Evolutionary conservation across 306 rosid species (phyloP).

Genomic region (Sicyos edulis): DNA sequence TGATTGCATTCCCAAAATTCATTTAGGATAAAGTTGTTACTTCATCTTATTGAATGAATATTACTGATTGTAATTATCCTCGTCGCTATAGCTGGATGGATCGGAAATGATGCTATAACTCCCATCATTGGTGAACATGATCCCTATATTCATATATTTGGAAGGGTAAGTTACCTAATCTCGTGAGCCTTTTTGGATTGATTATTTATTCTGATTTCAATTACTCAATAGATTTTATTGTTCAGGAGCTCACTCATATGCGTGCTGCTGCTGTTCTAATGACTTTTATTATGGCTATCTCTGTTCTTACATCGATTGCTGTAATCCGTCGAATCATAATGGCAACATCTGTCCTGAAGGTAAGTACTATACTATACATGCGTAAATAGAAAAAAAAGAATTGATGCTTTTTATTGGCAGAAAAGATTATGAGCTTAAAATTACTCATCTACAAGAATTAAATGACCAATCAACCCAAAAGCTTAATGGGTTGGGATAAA

Average conservation of each 20-base stretch:
- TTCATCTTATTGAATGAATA: not conserved
- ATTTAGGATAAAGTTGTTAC: not conserved
- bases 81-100: conserved; percentile 78
- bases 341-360: conserved; percentile 99
- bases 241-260: conserved; percentile 81
- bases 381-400: not conserved
- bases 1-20: not conserved
- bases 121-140: conserved; percentile 91
- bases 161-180: conserved; percentile 65
- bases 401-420: not conserved
- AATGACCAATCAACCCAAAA: no score
- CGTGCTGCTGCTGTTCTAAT: conserved; percentile 69
- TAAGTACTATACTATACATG: conserved; percentile 33
- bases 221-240: conserved; percentile 22
- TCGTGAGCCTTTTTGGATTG: conserved; percentile 15
- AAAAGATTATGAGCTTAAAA: not conserved
- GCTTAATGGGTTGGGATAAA: no score
- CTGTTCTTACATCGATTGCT: conserved; percentile 84
- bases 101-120: conserved; percentile 76
- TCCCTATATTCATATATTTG: conserved; percentile 60
- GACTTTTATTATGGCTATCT: conserved; percentile 71
- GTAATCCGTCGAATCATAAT: conserved; percentile 86
- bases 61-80: conserved; percentile 29
- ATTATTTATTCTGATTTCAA: not conserved
- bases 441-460: not conserved